Percentiles rank a stretch among this genome's conserved stretches.
phyloP scores from a whole-genome alignment of 257 asterid species.

The Nicotiana noctiflora region DNA sequence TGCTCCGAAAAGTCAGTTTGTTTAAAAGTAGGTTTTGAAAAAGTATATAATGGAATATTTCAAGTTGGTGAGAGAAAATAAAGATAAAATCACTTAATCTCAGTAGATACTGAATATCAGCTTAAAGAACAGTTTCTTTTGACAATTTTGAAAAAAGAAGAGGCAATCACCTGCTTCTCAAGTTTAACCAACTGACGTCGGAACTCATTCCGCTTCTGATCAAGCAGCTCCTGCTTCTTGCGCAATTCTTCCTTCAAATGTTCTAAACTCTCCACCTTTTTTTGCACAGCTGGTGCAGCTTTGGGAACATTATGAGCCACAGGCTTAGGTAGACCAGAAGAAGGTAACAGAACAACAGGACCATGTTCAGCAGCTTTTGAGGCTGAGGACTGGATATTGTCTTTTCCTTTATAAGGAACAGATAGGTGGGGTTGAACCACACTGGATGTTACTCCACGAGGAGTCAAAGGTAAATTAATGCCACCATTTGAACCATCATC shows the following conservation, averaged over 20 bases:
- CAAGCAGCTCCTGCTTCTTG: constrained; percentile 97
- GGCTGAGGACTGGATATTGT: constrained; percentile 33
- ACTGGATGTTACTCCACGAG: constrained; percentile 23
- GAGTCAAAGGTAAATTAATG: constrained; percentile 23
- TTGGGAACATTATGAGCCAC: constrained; percentile 37
- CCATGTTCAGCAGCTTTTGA: constrained; percentile 21
- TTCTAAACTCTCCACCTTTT: constrained; percentile 75
- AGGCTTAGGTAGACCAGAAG: constrained; percentile 39
- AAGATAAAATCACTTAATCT: not conserved
- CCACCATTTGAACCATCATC: constrained; percentile 44
- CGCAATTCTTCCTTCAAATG: constrained; percentile 87
- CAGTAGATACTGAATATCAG: not conserved
- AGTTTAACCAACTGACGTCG: constrained; percentile 63
- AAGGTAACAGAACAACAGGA: constrained; percentile 28
- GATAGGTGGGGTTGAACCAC: constrained; percentile 29
- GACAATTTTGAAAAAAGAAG: constrained; percentile 14
- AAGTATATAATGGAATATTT: not conserved
- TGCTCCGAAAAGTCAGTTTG: not conserved
- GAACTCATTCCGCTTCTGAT: constrained; percentile 78
- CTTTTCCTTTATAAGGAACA: constrained; percentile 42
- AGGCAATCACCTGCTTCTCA: constrained; percentile 61
- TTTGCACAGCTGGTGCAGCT: constrained; percentile 56
- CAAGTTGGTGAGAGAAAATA: not conserved
- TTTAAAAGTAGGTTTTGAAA: not conserved
- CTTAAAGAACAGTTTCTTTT: not conserved